Evolutionary conservation across 345 rosid genomes (phyloP).

Genomic region (Populus simonii): DNA sequence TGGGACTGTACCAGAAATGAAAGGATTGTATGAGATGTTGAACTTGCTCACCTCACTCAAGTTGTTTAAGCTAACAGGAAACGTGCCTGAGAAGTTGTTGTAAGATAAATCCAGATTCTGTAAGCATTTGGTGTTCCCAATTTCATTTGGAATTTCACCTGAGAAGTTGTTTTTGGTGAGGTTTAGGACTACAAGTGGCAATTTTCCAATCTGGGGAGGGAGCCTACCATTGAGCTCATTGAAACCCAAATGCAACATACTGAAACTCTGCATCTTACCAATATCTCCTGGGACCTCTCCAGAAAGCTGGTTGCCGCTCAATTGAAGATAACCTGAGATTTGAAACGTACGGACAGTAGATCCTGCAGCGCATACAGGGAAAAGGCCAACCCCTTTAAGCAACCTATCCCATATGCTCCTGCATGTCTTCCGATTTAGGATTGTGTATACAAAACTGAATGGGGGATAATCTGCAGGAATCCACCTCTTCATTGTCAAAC

Average conservation of each 20-base stretch:
- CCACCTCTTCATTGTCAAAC: conserved; percentile 83
- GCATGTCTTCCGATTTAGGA: conserved; percentile 73
- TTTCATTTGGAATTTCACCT: conserved; percentile 62
- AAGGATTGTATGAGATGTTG: conserved; percentile 79
- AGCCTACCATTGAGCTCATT: conserved; percentile 54
- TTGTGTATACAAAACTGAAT: conserved; percentile 61
- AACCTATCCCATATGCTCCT: conserved; percentile 67
- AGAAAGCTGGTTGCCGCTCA: conserved; percentile 63
- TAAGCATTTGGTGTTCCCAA: conserved; percentile 61
- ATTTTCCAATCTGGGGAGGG: conserved; percentile 51
- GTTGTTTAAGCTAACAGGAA: conserved; percentile 57
- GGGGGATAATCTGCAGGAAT: conserved; percentile 93
- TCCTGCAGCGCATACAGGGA: conserved; percentile 52
- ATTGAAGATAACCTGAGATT: conserved; percentile 77
- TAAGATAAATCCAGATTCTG: conserved; percentile 75
- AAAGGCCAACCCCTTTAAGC: conserved; percentile 66
- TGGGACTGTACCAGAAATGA: conserved; percentile 64
- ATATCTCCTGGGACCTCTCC: conserved; percentile 63
- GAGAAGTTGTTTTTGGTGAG: conserved; percentile 55
- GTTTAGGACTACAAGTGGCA: conserved; percentile 78
- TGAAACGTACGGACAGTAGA: conserved; percentile 29
- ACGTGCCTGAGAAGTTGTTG: conserved; percentile 78
- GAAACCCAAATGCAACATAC: conserved; percentile 67
- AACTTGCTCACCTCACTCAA: conserved; percentile 68
- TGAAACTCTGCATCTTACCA: conserved; percentile 57